Conservation (phyloP, 495 filamentous ascomycete species). For the Penicillium samsonianum region DNA sequence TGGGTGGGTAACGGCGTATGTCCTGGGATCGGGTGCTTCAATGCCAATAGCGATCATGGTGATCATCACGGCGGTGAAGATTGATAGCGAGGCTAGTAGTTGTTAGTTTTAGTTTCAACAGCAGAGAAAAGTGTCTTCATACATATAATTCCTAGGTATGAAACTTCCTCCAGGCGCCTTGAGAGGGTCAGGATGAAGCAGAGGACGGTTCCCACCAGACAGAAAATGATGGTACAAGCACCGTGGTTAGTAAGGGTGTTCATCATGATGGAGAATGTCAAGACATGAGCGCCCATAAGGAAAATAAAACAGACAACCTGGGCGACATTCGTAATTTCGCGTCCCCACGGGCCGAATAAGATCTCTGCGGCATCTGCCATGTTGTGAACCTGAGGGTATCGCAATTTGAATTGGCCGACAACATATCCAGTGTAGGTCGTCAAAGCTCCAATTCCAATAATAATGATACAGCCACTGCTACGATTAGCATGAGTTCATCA, state of each 20-base stretch:
- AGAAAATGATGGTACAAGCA: constrained; percentile 68
- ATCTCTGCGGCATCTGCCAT: constrained; percentile 70
- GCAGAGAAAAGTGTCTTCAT: not conserved
- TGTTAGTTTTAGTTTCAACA: not conserved
- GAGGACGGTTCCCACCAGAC: constrained; percentile 28
- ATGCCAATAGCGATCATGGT: constrained; percentile 63
- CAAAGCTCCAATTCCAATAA: not conserved
- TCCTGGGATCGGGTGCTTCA: constrained; percentile 19
- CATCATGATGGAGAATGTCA: constrained; percentile 73
- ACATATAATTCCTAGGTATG: constrained; percentile 1
- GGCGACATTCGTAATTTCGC: constrained; percentile 59
- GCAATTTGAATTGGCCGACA: constrained; percentile 28
- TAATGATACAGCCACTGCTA: constrained; percentile 3
- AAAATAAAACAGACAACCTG: constrained; percentile 67
- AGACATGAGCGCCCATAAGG: constrained; percentile 71
- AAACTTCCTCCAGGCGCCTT: constrained; percentile 6
- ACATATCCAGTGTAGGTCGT: constrained; percentile 27
- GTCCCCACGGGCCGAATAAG: constrained; percentile 62
- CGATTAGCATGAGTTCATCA: not conserved
- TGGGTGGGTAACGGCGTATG: constrained; percentile 16
- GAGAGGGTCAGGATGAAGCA: constrained; percentile 17
- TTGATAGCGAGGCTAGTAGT: constrained; percentile 55
- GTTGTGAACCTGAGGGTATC: constrained; percentile 29
- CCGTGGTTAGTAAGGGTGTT: constrained; percentile 64
- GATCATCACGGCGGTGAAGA: constrained; percentile 62